Evolutionary conservation across 768 basidiomycete species (phyloP).

Genomic region (Suillus lakei): DNA sequence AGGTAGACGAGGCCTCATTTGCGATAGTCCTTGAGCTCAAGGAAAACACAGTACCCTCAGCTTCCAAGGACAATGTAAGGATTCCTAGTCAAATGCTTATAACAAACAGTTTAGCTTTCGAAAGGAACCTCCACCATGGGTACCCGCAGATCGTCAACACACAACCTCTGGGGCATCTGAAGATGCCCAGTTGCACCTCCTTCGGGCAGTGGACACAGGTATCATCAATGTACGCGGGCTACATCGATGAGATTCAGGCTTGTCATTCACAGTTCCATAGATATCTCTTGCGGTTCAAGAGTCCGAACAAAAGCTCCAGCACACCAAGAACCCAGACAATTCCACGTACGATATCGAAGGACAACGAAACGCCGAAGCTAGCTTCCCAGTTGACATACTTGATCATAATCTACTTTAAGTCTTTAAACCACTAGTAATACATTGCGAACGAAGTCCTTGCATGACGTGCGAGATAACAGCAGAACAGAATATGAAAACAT

Average conservation of each 20-base stretch:
- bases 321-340: constrained; percentile 11
- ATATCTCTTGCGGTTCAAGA: constrained; percentile 81
- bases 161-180: constrained; percentile 72
- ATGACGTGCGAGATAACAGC: constrained; percentile 14
- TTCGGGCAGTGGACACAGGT: constrained; percentile 84
- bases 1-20: constrained; percentile 73
- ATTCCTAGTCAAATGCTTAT: constrained; percentile 7
- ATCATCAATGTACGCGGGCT: constrained; percentile 64
- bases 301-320: constrained; percentile 67
- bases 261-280: constrained; percentile 38
- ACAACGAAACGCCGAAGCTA: constrained; percentile 16
- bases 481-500: constrained; percentile 16
- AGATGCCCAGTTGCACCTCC: constrained; percentile 70
- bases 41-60: constrained; percentile 63
- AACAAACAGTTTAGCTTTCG: background rate
- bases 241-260: background rate
- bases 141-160: constrained; percentile 71
- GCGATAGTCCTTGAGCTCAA: constrained; percentile 82
- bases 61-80: constrained; percentile 49
- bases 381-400: background rate
- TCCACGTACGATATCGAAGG: constrained; percentile 12
- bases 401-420: constrained; percentile 8
- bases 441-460: constrained; percentile 15
- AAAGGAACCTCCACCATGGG: constrained; percentile 78
- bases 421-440: constrained; percentile 16